These are phyloP conservation scores for Candida germanica DNA, from an alignment of 805 yeast species.

Conservation along the genomic window DNA sequence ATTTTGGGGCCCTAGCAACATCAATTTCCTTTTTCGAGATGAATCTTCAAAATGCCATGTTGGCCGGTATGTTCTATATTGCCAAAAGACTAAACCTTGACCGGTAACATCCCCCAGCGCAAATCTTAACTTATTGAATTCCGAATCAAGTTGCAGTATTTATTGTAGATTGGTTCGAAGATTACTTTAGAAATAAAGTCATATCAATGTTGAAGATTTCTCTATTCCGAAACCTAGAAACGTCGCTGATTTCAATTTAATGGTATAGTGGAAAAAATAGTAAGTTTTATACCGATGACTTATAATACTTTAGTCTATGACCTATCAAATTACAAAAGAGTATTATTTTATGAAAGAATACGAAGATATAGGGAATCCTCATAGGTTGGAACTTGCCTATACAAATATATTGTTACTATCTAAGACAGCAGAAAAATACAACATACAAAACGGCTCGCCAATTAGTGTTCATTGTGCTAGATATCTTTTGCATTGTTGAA, in stretches of 20 bases:
- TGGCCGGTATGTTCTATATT: slow-evolving; percentile 16
- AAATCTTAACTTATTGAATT: slow-evolving; percentile 10
- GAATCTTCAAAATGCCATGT: slow-evolving; percentile 21
- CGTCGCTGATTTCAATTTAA: slow-evolving; percentile 11
- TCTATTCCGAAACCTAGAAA: slow-evolving; percentile 21
- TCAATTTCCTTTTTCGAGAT: slow-evolving; percentile 26
- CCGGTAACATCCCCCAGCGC: slow-evolving; percentile 9
- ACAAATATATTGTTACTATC: background rate
- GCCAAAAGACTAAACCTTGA: slow-evolving; percentile 24
- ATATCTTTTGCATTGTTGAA: slow-evolving; percentile 3
- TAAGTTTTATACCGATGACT: slow-evolving; percentile 18
- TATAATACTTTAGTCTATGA: slow-evolving; percentile 16
- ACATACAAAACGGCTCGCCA: background rate
- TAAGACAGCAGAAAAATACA: background rate
- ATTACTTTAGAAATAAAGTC: slow-evolving; percentile 15
- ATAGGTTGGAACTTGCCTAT: slow-evolving; percentile 1
- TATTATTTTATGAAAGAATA: slow-evolving; percentile 15
- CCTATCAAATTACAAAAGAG: slow-evolving; percentile 18
- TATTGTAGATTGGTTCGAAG: slow-evolving; percentile 31
- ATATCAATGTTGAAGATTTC: slow-evolving; percentile 18
- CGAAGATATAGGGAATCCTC: background rate
- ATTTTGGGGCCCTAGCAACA: slow-evolving; percentile 21
- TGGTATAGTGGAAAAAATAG: slow-evolving; percentile 14
- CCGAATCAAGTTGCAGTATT: slow-evolving; percentile 15
- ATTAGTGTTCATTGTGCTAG: background rate